These are phyloP conservation scores for Magnusiomyces paraingens DNA, from an alignment of 1,139 yeast genomes.

Conservation along the genomic window DNA sequence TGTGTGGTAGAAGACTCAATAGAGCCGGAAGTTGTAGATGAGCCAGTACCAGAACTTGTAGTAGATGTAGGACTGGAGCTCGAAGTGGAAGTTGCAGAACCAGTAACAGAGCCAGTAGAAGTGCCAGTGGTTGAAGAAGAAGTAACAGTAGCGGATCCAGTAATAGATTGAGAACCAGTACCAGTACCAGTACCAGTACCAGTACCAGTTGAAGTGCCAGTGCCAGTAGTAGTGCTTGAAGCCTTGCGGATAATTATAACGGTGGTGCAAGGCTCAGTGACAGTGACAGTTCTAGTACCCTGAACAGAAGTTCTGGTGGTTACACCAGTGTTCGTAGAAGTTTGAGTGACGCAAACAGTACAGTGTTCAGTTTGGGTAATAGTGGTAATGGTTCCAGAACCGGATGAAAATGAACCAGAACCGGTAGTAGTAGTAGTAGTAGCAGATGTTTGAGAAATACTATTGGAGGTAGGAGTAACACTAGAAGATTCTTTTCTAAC, in stretches of 20 bases:
- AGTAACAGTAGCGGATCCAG: not conserved
- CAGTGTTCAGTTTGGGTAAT: not conserved
- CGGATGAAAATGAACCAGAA: not conserved
- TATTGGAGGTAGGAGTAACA: not conserved
- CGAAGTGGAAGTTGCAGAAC: not conserved
- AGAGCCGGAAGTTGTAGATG: not conserved
- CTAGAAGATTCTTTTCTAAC: not conserved
- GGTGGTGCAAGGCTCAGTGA: conserved; percentile 2
- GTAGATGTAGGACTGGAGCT: not conserved
- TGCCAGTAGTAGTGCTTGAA: not conserved
- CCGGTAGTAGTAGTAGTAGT: not conserved
- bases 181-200: not conserved
- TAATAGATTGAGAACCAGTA: not conserved
- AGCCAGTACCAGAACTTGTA: not conserved
- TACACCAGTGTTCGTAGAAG: not conserved
- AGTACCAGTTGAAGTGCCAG: not conserved
- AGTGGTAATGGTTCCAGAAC: not conserved
- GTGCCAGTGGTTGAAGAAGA: not conserved
- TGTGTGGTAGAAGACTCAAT: too few relatives aligned
- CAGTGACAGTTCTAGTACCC: not conserved
- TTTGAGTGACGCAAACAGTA: not conserved
- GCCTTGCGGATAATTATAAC: not conserved
- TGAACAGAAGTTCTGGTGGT: not conserved
- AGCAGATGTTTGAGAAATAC: not conserved
- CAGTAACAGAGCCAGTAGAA: not conserved